Evolutionary conservation across 805 yeast species (phyloP).

Genomic region (Saccharomycopsis sp.): DNA sequence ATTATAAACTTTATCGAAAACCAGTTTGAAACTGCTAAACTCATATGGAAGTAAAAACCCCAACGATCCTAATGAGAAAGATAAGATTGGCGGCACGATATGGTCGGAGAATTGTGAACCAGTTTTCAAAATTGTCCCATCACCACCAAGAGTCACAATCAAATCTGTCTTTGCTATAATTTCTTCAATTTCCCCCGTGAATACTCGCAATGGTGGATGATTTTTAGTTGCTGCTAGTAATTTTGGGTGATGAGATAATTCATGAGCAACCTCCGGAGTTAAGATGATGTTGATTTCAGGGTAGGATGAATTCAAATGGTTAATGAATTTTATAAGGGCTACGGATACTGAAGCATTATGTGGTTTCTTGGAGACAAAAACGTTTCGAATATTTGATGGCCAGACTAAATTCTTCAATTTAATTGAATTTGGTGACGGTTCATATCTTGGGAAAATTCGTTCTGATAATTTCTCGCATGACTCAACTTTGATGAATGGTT

Average conservation of each 20-base stretch:
- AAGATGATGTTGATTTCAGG: conserved; percentile 75
- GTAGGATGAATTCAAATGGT: conserved; percentile 51
- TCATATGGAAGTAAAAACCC: conserved; percentile 89
- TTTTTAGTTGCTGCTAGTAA: too few species aligned
- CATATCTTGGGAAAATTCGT: conserved; percentile 17
- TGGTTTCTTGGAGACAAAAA: conserved; percentile 80
- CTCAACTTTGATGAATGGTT: conserved; percentile 14
- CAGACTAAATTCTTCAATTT: conserved; percentile 60
- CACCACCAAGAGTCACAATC: conserved; percentile 90
- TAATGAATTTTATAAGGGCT: conserved; percentile 61
- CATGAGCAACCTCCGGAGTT: conserved; percentile 66
- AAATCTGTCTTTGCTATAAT: conserved; percentile 67
- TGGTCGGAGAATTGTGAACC: conserved; percentile 68
- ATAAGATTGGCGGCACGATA: conserved; percentile 79
- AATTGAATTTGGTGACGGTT: conserved; percentile 35
- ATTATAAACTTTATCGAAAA: conserved; percentile 59
- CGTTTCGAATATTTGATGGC: conserved; percentile 66
- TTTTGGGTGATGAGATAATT: conserved; percentile 42
- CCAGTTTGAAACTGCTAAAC: conserved; percentile 49
- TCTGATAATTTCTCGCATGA: conserved; percentile 11
- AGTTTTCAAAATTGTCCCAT: conserved; percentile 85
- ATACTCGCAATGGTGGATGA: conserved; percentile 25
- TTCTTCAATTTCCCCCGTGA: conserved; percentile 50
- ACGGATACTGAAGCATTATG: conserved; percentile 57
- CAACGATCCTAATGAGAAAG: conserved; percentile 84